Evolutionary conservation across 306 rosid species (phyloP).

Genomic region (Senna siamea): DNA sequence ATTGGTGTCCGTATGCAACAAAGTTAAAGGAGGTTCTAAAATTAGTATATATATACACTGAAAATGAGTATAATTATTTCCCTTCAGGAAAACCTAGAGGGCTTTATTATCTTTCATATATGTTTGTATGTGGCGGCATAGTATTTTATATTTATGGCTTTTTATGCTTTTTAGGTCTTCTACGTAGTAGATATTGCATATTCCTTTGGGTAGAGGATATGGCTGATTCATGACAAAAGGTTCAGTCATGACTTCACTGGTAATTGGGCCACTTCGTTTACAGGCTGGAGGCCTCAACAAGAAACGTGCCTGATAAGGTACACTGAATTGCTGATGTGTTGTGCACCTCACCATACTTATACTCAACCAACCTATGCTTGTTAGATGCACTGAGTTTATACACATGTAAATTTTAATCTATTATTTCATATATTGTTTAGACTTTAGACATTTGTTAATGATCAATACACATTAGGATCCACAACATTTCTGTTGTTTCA

Average conservation of each 20-base stretch:
- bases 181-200: conserved; percentile 9
- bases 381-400: not conserved
- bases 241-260: conserved; percentile 31
- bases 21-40: conserved; percentile 5
- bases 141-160: conserved; percentile 14
- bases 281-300: conserved; percentile 20
- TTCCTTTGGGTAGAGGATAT: conserved; percentile 37
- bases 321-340: conserved; percentile 14
- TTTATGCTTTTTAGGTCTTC: conserved; percentile 27
- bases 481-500: not conserved
- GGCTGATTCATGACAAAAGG: conserved; percentile 36
- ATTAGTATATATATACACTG: not conserved
- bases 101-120: not conserved
- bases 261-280: conserved; percentile 28
- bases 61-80: not conserved
- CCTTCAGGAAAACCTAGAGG: not conserved
- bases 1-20: not conserved
- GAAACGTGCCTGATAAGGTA: conserved; percentile 12
- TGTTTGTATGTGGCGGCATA: not conserved
- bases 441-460: not conserved
- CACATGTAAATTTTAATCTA: conserved; percentile 2
- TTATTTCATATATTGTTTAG: conserved; percentile 6
- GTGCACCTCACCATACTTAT: conserved; percentile 1
- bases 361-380: conserved; percentile 17
- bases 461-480: not conserved